A percentile compares a stretch with the other conserved stretches of the same genome.
Conservation (phyloP, 441 rosid genomes). For the Pelargonium myrrhifolium region DNA sequence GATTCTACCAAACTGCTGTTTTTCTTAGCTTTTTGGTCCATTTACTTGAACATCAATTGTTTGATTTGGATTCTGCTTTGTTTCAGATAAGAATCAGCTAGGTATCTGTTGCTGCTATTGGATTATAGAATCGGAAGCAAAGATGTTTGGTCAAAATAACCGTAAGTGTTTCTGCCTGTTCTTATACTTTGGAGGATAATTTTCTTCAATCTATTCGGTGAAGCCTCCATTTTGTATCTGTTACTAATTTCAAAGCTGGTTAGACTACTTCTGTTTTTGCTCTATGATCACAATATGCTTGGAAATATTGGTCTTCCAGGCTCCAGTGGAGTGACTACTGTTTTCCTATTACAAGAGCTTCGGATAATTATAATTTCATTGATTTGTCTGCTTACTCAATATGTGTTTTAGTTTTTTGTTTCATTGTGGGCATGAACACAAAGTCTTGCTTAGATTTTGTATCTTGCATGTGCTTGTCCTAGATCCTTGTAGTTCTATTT, state of each 20-base stretch:
- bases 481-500: neutral
- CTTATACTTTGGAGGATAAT: neutral
- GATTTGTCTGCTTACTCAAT: neutral
- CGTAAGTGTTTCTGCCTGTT: neutral
- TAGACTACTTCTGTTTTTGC: neutral
- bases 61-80: neutral
- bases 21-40: neutral
- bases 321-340: neutral
- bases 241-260: too few species aligned
- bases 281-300: neutral
- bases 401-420: too few species aligned
- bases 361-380: neutral
- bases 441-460: too few species aligned
- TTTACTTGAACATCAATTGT: neutral
- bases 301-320: neutral
- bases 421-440: too few species aligned
- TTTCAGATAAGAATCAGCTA: neutral
- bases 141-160: slow-evolving; percentile 1
- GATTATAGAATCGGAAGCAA: neutral
- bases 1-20: neutral
- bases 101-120: neutral
- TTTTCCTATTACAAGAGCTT: neutral
- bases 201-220: neutral
- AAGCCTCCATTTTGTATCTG: too few species aligned
- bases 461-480: neutral